Percentiles rank a stretch among this genome's conserved stretches.
phyloP scores from a whole-genome alignment of 352 stramenopile species.

The Paralagenidium karlingii region DNA sequence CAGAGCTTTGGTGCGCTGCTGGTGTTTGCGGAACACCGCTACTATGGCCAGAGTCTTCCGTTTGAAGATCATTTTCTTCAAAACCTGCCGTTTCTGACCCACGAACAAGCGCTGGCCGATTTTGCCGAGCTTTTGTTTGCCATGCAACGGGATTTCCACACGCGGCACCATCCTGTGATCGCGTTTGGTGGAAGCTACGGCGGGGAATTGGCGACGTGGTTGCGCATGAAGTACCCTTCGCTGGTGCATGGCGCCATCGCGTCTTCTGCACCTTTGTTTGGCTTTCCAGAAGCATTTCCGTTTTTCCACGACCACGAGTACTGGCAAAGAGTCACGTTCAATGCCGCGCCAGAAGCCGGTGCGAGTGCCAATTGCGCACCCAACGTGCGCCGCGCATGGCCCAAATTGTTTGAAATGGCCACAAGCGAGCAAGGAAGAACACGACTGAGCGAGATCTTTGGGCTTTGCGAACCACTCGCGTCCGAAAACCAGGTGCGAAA shows the following conservation, averaged over 20 bases:
- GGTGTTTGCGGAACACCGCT: conserved; percentile 94
- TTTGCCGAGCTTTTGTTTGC: conserved; percentile 83
- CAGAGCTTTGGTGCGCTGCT: conserved; percentile 78
- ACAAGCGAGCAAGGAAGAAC: conserved; percentile 36
- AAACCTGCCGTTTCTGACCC: conserved; percentile 72
- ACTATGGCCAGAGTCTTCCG: conserved; percentile 87
- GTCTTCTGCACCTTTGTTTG: conserved; percentile 88
- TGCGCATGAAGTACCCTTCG: conserved; percentile 92
- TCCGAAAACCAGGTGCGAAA: conserved; percentile 26
- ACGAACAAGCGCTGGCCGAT: conserved; percentile 90
- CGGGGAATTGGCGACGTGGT: conserved; percentile 91
- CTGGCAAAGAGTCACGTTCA: conserved; percentile 69
- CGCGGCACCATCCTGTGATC: conserved; percentile 78
- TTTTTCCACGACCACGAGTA: conserved; percentile 60
- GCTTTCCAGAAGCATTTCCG: conserved; percentile 55
- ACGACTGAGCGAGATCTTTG: conserved; percentile 47
- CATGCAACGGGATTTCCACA: conserved; percentile 63
- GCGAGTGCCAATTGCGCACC: conserved; percentile 62
- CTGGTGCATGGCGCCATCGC: conserved; percentile 89
- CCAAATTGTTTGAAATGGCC: conserved; percentile 55
- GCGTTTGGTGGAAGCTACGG: conserved; percentile 93
- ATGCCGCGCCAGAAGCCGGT: conserved; percentile 55
- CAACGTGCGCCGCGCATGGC: conserved; percentile 74
- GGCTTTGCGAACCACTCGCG: conserved; percentile 44
- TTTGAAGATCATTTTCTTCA: conserved; percentile 54